phyloP scores from a whole-genome alignment of 768 basidiomycete genomes.

The Boletus sensibilis region DNA sequence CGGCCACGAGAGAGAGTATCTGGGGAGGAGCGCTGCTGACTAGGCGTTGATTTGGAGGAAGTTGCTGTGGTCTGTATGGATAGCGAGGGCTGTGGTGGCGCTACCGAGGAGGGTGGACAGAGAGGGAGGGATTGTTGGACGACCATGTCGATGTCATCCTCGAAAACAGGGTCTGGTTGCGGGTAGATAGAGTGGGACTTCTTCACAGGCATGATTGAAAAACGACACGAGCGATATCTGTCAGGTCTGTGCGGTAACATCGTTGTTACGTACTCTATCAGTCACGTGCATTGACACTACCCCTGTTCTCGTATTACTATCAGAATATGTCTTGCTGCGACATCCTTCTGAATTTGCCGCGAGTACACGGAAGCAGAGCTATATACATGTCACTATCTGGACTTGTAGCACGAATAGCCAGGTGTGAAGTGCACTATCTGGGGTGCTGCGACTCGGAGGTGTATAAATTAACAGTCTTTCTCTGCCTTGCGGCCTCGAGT shows the following conservation, averaged over 20 bases:
- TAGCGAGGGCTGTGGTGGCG: conserved; percentile 11
- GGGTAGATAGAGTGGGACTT: conserved; percentile 17
- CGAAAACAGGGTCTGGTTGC: conserved; percentile 28
- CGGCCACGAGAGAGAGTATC: conserved; percentile 8
- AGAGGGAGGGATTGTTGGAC: background rate
- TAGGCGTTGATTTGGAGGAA: conserved; percentile 6
- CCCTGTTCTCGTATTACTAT: background rate
- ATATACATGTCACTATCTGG: conserved; percentile 1
- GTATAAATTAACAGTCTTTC: background rate
- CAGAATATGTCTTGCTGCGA: background rate
- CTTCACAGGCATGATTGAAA: conserved; percentile 27
- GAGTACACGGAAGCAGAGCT: conserved; percentile 15
- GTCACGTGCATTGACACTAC: conserved; percentile 14
- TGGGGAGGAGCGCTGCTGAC: conserved; percentile 22
- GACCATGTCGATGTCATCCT: conserved; percentile 39
- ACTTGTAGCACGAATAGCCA: background rate
- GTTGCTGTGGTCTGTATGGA: conserved; percentile 17
- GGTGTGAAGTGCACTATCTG: conserved; percentile 1
- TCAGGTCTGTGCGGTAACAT: conserved; percentile 13
- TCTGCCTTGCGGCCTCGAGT: background rate
- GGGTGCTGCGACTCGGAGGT: background rate
- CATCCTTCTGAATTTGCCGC: background rate
- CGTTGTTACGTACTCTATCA: conserved; percentile 5
- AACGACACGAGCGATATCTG: conserved; percentile 12
- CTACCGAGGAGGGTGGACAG: background rate